Conservation (phyloP, 352 stramenopile genomes). For the Phytophthora palmivora region DNA sequence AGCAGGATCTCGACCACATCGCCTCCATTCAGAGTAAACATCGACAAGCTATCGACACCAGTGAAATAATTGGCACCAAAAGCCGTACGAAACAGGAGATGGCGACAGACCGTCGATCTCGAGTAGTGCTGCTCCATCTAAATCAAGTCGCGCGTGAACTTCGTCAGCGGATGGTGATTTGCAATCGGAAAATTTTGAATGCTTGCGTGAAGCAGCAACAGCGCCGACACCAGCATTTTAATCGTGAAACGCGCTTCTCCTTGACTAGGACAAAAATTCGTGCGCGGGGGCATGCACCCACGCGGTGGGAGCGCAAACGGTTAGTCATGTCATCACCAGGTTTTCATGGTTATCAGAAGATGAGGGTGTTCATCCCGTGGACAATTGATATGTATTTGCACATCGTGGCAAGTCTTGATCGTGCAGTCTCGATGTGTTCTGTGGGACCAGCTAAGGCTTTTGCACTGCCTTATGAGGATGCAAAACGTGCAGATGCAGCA, state of each 20-base stretch:
- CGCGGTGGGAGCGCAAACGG: constrained; percentile 44
- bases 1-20: constrained; percentile 59
- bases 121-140: constrained; percentile 57
- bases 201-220: constrained; percentile 62
- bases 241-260: constrained; percentile 34
- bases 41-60: constrained; percentile 21
- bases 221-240: constrained; percentile 16
- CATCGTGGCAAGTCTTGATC: constrained; percentile 49
- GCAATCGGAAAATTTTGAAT: constrained; percentile 65
- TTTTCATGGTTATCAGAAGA: constrained; percentile 44
- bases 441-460: constrained; percentile 43
- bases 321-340: constrained; percentile 1
- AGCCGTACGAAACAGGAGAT: constrained; percentile 7
- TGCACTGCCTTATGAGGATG: constrained; percentile 64
- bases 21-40: constrained; percentile 30
- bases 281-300: constrained; percentile 53
- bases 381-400: constrained; percentile 85
- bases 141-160: constrained; percentile 54
- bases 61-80: background rate
- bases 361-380: constrained; percentile 75
- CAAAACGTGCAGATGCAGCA: constrained; percentile 48
- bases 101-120: constrained; percentile 25
- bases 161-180: constrained; percentile 61
- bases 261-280: constrained; percentile 45
- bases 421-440: constrained; percentile 42